Evolutionary conservation across 176 grass and related monocot genomes (phyloP).

Genomic region (Pontederia paniculata): DNA sequence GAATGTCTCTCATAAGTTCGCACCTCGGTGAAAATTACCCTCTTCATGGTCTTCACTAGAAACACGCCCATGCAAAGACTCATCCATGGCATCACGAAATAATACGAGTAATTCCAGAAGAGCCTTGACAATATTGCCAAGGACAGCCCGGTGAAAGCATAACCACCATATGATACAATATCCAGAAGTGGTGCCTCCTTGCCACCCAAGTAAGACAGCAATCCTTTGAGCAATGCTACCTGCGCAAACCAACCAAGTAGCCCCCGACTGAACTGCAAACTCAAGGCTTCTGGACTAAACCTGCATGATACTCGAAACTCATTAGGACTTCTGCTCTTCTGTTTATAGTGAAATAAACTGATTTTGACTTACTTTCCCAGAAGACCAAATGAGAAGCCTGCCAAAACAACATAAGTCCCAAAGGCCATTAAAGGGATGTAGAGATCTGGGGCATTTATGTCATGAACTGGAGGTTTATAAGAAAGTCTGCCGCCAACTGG

Average conservation of each 20-base stretch:
- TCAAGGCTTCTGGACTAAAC: conserved; percentile 17
- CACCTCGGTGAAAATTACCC: conserved; percentile 8
- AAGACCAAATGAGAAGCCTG: conserved; percentile 12
- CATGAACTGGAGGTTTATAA: conserved; percentile 19
- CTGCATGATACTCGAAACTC: background rate
- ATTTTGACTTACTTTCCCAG: conserved; percentile 1
- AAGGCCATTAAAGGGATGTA: conserved; percentile 22
- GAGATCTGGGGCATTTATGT: conserved; percentile 18
- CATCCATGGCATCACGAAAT: conserved; percentile 15
- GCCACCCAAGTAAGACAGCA: conserved; percentile 8
- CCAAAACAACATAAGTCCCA: conserved; percentile 16
- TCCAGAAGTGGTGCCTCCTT: conserved; percentile 12
- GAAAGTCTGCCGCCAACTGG: conserved; percentile 17
- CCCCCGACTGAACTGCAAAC: conserved; percentile 11
- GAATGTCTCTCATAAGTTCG: conserved; percentile 15
- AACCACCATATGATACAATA: conserved; percentile 6
- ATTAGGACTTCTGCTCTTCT: background rate
- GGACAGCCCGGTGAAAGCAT: conserved; percentile 11
- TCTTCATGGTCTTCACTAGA: conserved; percentile 20
- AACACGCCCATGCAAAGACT: conserved; percentile 17
- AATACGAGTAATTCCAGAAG: conserved; percentile 13
- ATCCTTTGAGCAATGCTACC: conserved; percentile 6
- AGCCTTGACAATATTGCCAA: conserved; percentile 15
- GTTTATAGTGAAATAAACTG: background rate
- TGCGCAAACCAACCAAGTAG: conserved; percentile 11